A percentile compares a stretch with the other conserved stretches of the same genome.
Evolutionary conservation across 176 grass and related monocot genomes (phyloP).

Genomic region (Aechmea fasciata): DNA sequence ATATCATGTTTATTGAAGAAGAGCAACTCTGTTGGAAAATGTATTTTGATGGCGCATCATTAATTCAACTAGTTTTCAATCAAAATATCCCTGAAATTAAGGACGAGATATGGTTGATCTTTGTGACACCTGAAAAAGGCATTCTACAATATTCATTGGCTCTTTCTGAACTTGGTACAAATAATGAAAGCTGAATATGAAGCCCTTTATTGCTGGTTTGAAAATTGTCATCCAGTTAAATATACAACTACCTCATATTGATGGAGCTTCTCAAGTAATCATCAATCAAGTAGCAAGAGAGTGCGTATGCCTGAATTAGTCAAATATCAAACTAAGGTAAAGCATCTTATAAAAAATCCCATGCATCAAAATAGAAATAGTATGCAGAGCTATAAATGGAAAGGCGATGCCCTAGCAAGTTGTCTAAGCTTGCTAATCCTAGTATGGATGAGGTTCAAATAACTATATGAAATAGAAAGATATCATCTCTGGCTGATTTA

Average conservation of each 20-base stretch:
- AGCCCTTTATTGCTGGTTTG: background rate
- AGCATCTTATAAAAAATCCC: no score
- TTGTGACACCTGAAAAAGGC: background rate
- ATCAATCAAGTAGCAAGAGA: no score
- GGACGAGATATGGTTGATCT: background rate
- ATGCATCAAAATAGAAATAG: no score
- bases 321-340: no score
- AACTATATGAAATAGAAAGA: no score
- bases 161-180: background rate
- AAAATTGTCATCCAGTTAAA: background rate
- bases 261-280: background rate
- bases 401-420: no score
- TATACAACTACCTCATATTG: background rate
- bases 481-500: no score
- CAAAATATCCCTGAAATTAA: background rate
- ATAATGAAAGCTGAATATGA: background rate
- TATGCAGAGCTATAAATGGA: no score
- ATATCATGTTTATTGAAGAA: background rate
- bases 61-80: background rate
- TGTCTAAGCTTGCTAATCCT: no score
- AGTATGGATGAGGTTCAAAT: no score
- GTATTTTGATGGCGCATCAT: background rate
- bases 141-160: background rate
- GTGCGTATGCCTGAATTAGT: no score
- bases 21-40: background rate